Base-by-base conservation (phyloP, 257 asterid genomes). In the Solanum arcanum region DNA sequence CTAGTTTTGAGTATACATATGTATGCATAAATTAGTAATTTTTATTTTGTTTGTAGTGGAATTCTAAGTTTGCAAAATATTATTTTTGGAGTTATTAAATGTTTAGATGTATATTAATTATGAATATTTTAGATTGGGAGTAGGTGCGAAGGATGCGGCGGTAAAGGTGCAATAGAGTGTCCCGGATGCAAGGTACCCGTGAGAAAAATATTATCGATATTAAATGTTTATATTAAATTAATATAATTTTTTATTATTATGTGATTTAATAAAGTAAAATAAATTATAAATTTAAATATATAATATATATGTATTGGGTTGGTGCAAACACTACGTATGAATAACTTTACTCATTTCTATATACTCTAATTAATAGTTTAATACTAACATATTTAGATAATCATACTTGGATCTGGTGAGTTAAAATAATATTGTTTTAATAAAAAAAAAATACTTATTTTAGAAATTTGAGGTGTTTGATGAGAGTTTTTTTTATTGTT, bases 121-220 rank as follows among this genome's bases (percentile, higher is more conserved):
- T 88, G n/a, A 37, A 59, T 77, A 25, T 75, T 88, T 91, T 91
- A 95, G 98, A 88, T 88, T 16, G 83, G 84, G 9, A 90, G 88
- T 39, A 91, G 74, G 89, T 96, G 99, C 86, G 86, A 92, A 88
- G 92, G 49, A 75, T 96, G 99, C 83, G 89, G 92, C 83, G 99
- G 98, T 59, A 92, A 95, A 92, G 97, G 98, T 87, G 96, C 98
- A 44, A 86, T 96, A 56, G 99, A 96, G 66, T 96, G 98, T 74
- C 92, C 95, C 1, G 99, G 98, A 68, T 96, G 99, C 86, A 96
- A 96, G 98, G 98, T 33, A 33, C 35, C 4, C 0, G 35, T 33
- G 35, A 33, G 35, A 33, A 33, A 33, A 33, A 33, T 0, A 0
- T 33, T 33, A 33, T 33, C 35, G 0, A 0, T 33, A 33, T 33